Conservation (phyloP, 257 asterid genomes). For the Perilla frutescens region DNA sequence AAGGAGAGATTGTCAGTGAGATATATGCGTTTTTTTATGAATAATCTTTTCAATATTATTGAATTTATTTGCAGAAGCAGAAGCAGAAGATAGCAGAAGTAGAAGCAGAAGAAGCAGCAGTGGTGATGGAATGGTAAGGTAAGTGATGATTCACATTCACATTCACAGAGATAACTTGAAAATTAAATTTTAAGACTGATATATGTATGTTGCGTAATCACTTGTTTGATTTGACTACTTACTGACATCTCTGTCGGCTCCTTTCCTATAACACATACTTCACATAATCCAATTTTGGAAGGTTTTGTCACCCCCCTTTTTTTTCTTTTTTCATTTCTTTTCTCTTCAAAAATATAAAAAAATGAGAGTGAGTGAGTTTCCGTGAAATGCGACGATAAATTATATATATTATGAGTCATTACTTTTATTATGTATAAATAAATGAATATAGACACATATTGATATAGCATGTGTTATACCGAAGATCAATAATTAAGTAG, state of each 20-base stretch:
- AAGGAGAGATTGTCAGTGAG: conserved; percentile 9
- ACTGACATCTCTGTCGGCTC: conserved; percentile 40
- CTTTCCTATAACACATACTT: conserved; percentile 36
- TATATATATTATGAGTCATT: no score
- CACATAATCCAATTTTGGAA: conserved; percentile 36
- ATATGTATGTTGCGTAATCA: conserved; percentile 42
- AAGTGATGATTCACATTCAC: not conserved
- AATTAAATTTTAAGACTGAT: no score
- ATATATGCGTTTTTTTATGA: not conserved
- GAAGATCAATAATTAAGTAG: no score
- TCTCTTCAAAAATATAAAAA: not conserved
- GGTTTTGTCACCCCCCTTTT: not conserved
- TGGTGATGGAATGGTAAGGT: not conserved
- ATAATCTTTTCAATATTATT: not conserved
- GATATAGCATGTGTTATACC: no score
- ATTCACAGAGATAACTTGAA: no score
- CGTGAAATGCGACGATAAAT: no score
- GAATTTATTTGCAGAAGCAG: not conserved
- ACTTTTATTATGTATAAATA: no score
- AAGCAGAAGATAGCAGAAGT: not conserved
- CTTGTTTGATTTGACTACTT: conserved; percentile 37
- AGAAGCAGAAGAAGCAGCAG: not conserved
- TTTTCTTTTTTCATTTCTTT: not conserved
- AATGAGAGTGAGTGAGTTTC: no score
- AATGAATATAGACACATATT: no score